These are phyloP conservation scores for Chernovozyma sophiae-reginae DNA, from an alignment of 1,139 yeast species.

Conservation along the genomic window DNA sequence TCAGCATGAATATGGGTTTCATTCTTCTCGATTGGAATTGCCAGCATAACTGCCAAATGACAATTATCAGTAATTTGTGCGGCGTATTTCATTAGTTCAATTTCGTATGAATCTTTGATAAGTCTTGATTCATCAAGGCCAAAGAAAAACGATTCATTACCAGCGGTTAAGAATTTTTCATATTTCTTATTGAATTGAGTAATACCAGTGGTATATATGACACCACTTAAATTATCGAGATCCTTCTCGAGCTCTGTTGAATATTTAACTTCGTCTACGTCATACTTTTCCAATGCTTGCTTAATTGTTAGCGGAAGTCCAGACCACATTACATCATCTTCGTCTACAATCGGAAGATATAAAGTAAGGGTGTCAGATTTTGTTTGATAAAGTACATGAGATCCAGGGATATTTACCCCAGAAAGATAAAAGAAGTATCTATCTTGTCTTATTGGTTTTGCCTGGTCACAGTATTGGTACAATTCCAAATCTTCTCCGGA, in stretches of 20 bases:
- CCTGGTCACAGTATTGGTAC: conserved; percentile 78
- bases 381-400: conserved; percentile 61
- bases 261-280: conserved; percentile 78
- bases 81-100: conserved; percentile 73
- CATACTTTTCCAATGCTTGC: conserved; percentile 61
- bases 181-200: conserved; percentile 33
- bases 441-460: conserved; percentile 79
- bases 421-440: conserved; percentile 83
- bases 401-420: conserved; percentile 82
- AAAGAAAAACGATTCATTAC: conserved; percentile 50
- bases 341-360: conserved; percentile 77
- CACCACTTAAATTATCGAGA: conserved; percentile 16
- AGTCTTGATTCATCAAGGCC: conserved; percentile 86
- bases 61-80: conserved; percentile 81
- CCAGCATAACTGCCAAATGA: conserved; percentile 89
- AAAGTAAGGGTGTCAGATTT: conserved; percentile 55
- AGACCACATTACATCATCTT: conserved; percentile 95
- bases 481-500: conserved; percentile 62
- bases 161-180: conserved; percentile 31
- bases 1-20: conserved; percentile 96
- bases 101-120: conserved; percentile 79
- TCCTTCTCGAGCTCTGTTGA: conserved; percentile 41
- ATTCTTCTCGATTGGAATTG: conserved; percentile 78
- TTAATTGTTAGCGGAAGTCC: conserved; percentile 76
- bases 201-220: conserved; percentile 40